Evolutionary conservation across 208 protist genomes (phyloP).

Genomic region (Leishmania aethiopica): DNA sequence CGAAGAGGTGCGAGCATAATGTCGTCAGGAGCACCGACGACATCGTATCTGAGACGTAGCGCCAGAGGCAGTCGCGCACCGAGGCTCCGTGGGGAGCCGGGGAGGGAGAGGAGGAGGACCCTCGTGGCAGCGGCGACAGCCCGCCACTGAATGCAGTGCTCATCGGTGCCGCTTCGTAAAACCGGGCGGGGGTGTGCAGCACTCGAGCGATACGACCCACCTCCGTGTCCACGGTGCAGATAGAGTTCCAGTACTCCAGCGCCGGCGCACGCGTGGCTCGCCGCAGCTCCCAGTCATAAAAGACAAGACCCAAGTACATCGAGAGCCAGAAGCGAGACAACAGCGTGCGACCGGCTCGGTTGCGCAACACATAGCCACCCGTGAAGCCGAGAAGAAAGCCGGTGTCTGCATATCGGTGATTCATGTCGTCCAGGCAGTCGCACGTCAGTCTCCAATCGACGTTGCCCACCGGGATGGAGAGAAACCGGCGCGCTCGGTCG

Average conservation of each 20-base stretch:
- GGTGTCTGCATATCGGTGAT: conserved; percentile 78
- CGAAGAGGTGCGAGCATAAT: conserved; percentile 43
- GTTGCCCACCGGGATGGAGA: conserved; percentile 31
- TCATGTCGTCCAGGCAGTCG: conserved; percentile 84
- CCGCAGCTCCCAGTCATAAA: conserved; percentile 68
- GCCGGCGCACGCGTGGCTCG: conserved; percentile 52
- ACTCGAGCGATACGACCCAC: conserved; percentile 57
- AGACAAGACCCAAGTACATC: conserved; percentile 74
- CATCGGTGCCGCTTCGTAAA: conserved; percentile 52
- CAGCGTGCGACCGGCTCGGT: conserved; percentile 30
- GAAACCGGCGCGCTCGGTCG: conserved; percentile 17
- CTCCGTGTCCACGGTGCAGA: conserved; percentile 59
- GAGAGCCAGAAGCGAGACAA: conserved; percentile 49
- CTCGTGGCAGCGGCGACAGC: not conserved
- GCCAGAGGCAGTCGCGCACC: not conserved
- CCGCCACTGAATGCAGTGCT: not conserved
- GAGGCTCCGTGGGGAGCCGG: not conserved
- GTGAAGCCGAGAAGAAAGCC: conserved; percentile 66
- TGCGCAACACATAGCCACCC: conserved; percentile 40
- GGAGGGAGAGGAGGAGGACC: conserved; percentile 3
- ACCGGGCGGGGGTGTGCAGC: conserved; percentile 52
- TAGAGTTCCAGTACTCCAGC: conserved; percentile 76
- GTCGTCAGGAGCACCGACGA: conserved; percentile 57
- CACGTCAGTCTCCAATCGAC: conserved; percentile 69
- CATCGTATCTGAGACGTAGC: not conserved